A percentile compares a stretch with the other conserved stretches of the same genome.
These are phyloP conservation scores for Capronia epimyces DNA, from an alignment of 2,329 filamentous ascomycete species.

Conservation along the genomic window DNA sequence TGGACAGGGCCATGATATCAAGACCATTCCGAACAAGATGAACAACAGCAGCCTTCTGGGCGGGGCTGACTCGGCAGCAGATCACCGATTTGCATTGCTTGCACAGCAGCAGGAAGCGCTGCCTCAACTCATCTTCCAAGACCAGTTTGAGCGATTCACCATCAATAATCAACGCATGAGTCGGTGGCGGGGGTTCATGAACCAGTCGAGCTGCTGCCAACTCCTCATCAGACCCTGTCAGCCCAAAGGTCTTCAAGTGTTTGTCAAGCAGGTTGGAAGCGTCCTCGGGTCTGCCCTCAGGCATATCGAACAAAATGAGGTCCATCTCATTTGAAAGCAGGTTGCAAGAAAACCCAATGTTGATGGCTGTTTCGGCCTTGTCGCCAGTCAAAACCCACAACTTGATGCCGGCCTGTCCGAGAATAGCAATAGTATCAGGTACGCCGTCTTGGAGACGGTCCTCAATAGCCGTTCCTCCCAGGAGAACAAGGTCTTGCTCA, in stretches of 20 bases:
- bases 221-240: conserved; percentile 82
- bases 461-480: conserved; percentile 95
- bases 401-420: conserved; percentile 93
- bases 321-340: conserved; percentile 98
- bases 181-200: conserved; percentile 79
- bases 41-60: conserved; percentile 96
- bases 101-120: conserved; percentile 90
- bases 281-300: conserved; percentile 61
- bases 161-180: conserved; percentile 90
- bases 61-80: conserved; percentile 93
- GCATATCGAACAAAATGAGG: conserved; percentile 78
- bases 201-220: conserved; percentile 70
- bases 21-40: conserved; percentile 90
- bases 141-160: conserved; percentile 88
- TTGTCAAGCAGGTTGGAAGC: conserved; percentile 69
- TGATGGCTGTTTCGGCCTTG: conserved; percentile 98
- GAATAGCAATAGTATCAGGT: conserved; percentile 85
- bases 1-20: conserved; percentile 91
- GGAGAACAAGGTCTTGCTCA: conserved; percentile 77
- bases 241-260: conserved; percentile 64
- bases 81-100: conserved; percentile 96
- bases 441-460: conserved; percentile 95
- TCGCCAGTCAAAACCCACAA: conserved; percentile 97
- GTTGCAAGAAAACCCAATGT: conserved; percentile 99
- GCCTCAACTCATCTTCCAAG: conserved; percentile 72